Conservation (phyloP, 345 rosid genomes). For the Reutealis trisperma region DNA sequence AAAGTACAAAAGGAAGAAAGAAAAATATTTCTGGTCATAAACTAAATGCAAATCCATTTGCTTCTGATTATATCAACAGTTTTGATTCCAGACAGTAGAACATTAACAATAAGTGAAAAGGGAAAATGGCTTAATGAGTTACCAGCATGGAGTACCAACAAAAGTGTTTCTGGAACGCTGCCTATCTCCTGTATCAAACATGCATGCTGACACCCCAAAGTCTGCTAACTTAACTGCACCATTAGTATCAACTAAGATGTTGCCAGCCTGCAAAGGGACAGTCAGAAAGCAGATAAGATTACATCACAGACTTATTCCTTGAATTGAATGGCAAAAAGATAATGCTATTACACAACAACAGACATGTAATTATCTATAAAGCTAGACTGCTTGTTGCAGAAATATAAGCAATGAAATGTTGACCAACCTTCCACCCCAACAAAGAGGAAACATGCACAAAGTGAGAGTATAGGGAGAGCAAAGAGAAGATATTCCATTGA, state of each 20-base stretch:
- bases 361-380: background rate
- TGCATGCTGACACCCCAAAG: constrained; percentile 97
- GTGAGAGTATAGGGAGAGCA: background rate
- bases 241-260: constrained; percentile 73
- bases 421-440: background rate
- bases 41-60: background rate
- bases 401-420: background rate
- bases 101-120: background rate
- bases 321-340: background rate
- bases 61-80: background rate
- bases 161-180: constrained; percentile 96
- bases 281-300: constrained; percentile 22
- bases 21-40: background rate
- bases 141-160: constrained; percentile 99
- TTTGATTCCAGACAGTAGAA: background rate
- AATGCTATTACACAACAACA: background rate
- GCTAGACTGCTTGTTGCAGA: constrained; percentile 1
- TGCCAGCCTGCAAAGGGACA: constrained; percentile 74
- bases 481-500: too few relatives aligned
- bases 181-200: constrained; percentile 98
- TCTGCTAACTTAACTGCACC: constrained; percentile 94
- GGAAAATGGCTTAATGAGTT: constrained; percentile 16
- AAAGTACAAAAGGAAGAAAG: constrained; percentile 7
- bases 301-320: constrained; percentile 1
- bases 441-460: background rate